Evolutionary conservation across 495 filamentous ascomycete species (phyloP), one percentile per base, ranked within the genome.

Genomic region (Penicillium pancosmium): DNA sequence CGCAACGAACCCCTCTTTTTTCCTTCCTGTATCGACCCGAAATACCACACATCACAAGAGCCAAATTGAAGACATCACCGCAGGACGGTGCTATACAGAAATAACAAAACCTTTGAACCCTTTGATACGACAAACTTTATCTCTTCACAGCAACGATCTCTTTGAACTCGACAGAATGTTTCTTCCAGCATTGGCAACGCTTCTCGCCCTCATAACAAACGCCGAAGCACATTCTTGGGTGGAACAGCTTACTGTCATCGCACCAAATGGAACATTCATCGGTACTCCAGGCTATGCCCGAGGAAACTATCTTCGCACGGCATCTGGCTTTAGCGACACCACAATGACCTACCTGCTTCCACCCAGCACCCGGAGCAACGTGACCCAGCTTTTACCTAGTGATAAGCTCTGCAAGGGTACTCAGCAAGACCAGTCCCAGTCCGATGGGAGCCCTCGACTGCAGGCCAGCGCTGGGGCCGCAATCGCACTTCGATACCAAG

Each of bases 191-290:
- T 33, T 67, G 52, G 31, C 52, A 41, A 61, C 63, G 52, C 58
- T 75, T 8, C 35, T 78, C 50, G 55, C 68, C 50, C 66, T 80
- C 67, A 81, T 73, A 18, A 59, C 67, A 31, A 68, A 72, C 36
- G 66, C 74, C 25, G 57, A 61, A 44, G 88, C 81, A 23, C 91
- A 96, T 72, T 84, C 87, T 40, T 97, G 93, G 93, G 80, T 92
- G 15, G 91, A 95, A 68, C 71, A 87, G 56, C 71, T 91, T 23
- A 77, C 69, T n/a, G 80, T 85, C 33, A 86, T 97, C 73, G 81
- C 85, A 43, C 68, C 84, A 4, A 87, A 91, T 67, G 91, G 91
- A 36, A 84, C 81, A n/a, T 91, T 91, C 67, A 76, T 85, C 4
- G 91, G 91, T 23, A 60, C 70, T 4, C 73, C 81, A 6, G 92